Evolutionary conservation across 2,329 filamentous ascomycete genomes (phyloP).

Genomic region (Furcasterigmium furcatum): DNA sequence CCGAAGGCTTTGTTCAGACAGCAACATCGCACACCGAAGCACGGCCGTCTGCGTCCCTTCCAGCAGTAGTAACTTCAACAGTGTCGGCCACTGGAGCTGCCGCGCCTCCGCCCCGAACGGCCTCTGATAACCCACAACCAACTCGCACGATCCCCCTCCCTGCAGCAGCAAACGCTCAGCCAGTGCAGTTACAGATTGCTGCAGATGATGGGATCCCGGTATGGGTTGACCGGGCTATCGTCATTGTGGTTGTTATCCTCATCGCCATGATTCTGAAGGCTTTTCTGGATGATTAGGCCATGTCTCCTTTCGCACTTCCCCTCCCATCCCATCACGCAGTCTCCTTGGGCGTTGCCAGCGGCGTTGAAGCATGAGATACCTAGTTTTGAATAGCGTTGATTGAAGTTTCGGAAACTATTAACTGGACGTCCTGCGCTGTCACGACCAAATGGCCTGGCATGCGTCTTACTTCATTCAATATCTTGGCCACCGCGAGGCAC

Average conservation of each 20-base stretch:
- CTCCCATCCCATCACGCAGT: too few relatives aligned
- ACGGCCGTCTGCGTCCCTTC: too few relatives aligned
- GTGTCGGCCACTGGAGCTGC: too few relatives aligned
- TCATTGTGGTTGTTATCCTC: constrained; percentile 66
- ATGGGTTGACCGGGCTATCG: constrained; percentile 82
- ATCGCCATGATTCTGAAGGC: constrained; percentile 66
- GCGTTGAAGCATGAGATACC: neutral
- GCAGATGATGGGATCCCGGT: constrained; percentile 53
- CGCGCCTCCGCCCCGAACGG: too few relatives aligned
- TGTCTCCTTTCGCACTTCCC: constrained; percentile 6
- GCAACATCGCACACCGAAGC: too few relatives aligned
- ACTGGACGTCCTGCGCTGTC: too few relatives aligned
- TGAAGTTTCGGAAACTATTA: neutral
- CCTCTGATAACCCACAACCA: too few relatives aligned
- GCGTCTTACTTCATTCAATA: too few relatives aligned
- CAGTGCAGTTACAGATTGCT: constrained; percentile 16
- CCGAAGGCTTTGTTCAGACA: constrained; percentile 53
- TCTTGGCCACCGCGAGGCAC: too few relatives aligned
- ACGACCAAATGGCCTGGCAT: too few relatives aligned
- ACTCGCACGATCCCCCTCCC: constrained; percentile 13
- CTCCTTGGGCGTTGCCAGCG: neutral
- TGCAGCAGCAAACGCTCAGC: constrained; percentile 11
- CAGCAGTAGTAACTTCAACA: too few relatives aligned
- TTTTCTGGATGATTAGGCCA: constrained; percentile 26
- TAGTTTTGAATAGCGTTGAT: neutral